Evolutionary conservation across 1,139 yeast genomes (phyloP).

Genomic region (Sugiyamaella novakii): DNA sequence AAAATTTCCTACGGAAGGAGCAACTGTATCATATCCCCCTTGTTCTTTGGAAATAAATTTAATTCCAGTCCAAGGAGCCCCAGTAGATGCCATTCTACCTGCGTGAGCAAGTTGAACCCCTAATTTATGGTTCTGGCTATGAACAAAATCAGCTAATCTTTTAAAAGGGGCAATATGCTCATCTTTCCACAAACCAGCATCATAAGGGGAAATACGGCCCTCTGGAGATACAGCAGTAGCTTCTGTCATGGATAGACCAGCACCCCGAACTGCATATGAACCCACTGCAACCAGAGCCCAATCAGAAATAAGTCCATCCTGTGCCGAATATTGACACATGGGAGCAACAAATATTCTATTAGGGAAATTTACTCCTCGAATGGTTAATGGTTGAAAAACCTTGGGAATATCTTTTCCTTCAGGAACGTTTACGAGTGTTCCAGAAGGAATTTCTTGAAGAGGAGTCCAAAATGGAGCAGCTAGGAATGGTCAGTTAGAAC

Average conservation of each 20-base stretch:
- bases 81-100: slow-evolving; percentile 48
- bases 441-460: slow-evolving; percentile 35
- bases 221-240: slow-evolving; percentile 52
- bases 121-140: slow-evolving; percentile 51
- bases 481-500: too few relatives aligned
- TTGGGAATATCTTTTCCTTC: slow-evolving; percentile 35
- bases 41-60: slow-evolving; percentile 5
- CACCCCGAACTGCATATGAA: slow-evolving; percentile 47
- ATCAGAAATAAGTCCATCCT: slow-evolving; percentile 48
- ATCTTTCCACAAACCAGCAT: slow-evolving; percentile 55
- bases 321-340: slow-evolving; percentile 58
- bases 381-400: slow-evolving; percentile 47
- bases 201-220: slow-evolving; percentile 49
- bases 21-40: slow-evolving; percentile 19
- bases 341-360: slow-evolving; percentile 59
- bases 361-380: slow-evolving; percentile 46
- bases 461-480: slow-evolving; percentile 27
- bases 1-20: slow-evolving; percentile 14
- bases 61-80: slow-evolving; percentile 11
- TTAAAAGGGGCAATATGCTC: slow-evolving; percentile 53
- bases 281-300: slow-evolving; percentile 41
- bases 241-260: slow-evolving; percentile 57
- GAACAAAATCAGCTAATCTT: slow-evolving; percentile 58
- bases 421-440: slow-evolving; percentile 27
- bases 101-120: slow-evolving; percentile 62